Percentiles rank a stretch among this genome's conserved stretches.
These are phyloP conservation scores for Penicillium brevicompactum DNA, from an alignment of 2,329 filamentous ascomycete genomes.

Conservation along the genomic window DNA sequence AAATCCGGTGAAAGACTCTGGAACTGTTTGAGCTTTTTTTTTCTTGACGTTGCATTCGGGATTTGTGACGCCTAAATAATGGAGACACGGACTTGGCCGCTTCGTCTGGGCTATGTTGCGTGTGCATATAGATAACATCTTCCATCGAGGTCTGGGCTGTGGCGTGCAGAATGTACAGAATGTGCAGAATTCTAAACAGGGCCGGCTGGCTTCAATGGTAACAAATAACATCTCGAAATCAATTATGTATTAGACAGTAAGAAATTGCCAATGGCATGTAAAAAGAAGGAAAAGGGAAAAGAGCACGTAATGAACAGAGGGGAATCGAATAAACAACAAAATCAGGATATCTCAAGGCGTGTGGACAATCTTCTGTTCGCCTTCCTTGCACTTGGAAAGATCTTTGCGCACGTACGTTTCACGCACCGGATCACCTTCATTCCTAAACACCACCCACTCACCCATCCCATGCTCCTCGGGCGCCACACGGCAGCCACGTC, in stretches of 20 bases:
- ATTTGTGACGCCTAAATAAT: not conserved
- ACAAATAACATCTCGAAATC: not conserved
- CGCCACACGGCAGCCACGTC: conserved; percentile 66
- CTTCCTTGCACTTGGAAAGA: conserved; percentile 32
- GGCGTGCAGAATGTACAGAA: not conserved
- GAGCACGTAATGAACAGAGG: too few species aligned
- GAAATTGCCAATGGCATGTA: not conserved
- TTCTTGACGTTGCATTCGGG: not conserved
- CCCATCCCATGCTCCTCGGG: conserved; percentile 67
- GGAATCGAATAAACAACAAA: not conserved
- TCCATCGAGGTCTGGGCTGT: too few species aligned
- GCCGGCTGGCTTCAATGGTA: not conserved
- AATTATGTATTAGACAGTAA: conserved; percentile 5
- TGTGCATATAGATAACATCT: too few species aligned
- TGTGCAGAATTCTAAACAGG: not conserved
- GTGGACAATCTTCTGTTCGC: conserved; percentile 2
- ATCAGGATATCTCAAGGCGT: not conserved
- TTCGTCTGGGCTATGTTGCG: too few species aligned
- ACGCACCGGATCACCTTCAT: conserved; percentile 67
- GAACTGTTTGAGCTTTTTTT: not conserved
- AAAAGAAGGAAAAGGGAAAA: not conserved
- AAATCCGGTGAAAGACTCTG: too few species aligned
- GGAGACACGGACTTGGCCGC: not conserved
- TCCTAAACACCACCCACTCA: conserved; percentile 68
- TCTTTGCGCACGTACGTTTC: conserved; percentile 64